Base-by-base conservation (phyloP, 2,329 filamentous ascomycete species). In the Verticillium klebahnii region DNA sequence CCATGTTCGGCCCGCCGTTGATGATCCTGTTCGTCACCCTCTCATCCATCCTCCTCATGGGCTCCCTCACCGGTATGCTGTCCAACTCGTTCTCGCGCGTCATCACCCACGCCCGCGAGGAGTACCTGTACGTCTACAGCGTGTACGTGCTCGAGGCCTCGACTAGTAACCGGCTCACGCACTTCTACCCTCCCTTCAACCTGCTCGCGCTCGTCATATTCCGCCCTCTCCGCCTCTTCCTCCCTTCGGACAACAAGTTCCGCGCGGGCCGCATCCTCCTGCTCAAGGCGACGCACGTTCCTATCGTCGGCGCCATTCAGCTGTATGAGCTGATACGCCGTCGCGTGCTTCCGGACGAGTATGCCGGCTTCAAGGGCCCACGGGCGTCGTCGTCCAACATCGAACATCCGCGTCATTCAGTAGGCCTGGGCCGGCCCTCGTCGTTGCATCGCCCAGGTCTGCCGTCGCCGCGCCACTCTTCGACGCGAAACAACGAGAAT, bases 41-140 rank as follows among this genome's bases (percentile, higher is more conserved):
- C 69, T 92, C 89, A 54, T 90, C 90, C 62, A 91, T 94, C 68
- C 80, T 95, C 8, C 82, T 95, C 36, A 89, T 92, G 75, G 91
- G 91, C 58, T 91, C 89, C 23, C 77, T 93, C 66, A 93, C 91
- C 40, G 89, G 88, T 80, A 87, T 93, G 77, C 80, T 93, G 62
- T 90, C 87, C 69, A 92, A 92, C 77, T 91, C 86, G 71, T 88
- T 93, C 74, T 85, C 82, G 17, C 82, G 85, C 60, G 82, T 88
- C 67, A 88, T 87, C 68, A 80, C 80, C 58, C 85, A 87, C 67
- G 85, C 86, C 45, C 81, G 81, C 62, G 90, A 93, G 70, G 91
- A 94, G 73, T 93, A 93, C 69, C 81, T 93, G 37, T 93, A 91
- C 70, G 87, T 92, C 69, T 93, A 88, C 74, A 85, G 82, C 67